Evolutionary conservation across 495 filamentous ascomycete genomes (phyloP), one percentile per base, ranked within the genome.

Genomic region (Hypoxylon intermedium): DNA sequence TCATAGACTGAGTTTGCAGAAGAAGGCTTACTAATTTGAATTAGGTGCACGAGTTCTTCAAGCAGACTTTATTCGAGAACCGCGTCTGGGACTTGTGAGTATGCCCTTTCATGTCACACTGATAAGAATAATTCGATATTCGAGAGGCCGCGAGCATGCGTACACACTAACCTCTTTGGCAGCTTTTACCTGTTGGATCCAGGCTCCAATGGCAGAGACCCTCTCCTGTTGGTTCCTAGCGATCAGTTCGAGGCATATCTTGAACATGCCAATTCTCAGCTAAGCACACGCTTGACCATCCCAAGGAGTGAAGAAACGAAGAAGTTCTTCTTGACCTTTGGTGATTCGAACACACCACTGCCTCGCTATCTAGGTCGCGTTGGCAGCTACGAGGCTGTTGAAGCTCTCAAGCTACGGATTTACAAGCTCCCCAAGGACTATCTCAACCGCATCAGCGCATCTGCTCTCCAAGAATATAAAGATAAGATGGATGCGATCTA

Each of bases 81-180:
- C 77, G 83, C 2, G 54, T 72, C 31, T 96, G 90, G 91, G 87
- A 91, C 54, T 59, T 94, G 90, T 95, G 76, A 83, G 87, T 83
- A 13, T 6, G 26, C 21, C 26, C 26, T 18, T 24, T 1, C n/a
- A n/a, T n/a, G n/a, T n/a, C n/a, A n/a, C n/a, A n/a, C n/a, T n/a
- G n/a, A n/a, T n/a, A n/a, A n/a, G n/a, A n/a, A n/a, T n/a, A n/a
- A 44, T 26, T 13, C 19, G 16, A 42, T 42, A 42, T 42, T 21
- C 1, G 19, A 42, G 19, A 42, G n/a, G n/a, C n/a, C n/a, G n/a
- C n/a, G 6, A 2, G 20, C 9, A 46, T 42, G 20, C 20, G 53
- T 12, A 9, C 54, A 62, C 46, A 52, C 38, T 2, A 13, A 15
- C 9, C 38, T 56, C 15, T 20, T n/a, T n/a, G n/a, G n/a, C n/a